phyloP scores from a whole-genome alignment of 345 rosid genomes.

The Raphanus raphanistrum region DNA sequence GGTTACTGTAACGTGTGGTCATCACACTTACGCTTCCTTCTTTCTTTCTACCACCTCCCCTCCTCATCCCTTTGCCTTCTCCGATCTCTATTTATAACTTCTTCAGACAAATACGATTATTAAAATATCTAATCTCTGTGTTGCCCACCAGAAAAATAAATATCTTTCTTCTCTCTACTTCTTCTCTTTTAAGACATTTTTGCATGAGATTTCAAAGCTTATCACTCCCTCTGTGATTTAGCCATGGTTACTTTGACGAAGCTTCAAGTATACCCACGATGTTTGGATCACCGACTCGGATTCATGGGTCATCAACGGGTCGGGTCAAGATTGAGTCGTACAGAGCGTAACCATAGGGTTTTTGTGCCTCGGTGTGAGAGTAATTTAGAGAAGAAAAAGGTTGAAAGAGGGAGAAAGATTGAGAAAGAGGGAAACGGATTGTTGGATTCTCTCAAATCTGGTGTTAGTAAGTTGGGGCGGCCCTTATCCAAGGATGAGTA shows the following conservation, averaged over 20 bases:
- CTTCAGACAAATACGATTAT: conserved; percentile 6
- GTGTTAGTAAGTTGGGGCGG: conserved; percentile 36
- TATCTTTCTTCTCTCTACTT: not conserved
- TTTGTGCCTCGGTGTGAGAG: conserved; percentile 43
- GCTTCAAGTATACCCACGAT: conserved; percentile 54
- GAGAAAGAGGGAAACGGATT: conserved; percentile 50
- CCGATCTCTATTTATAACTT: conserved; percentile 27
- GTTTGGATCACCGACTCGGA: conserved; percentile 37
- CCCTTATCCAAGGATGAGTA: conserved; percentile 48
- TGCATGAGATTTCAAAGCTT: conserved; percentile 39
- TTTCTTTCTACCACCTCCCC: conserved; percentile 9
- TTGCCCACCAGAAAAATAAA: not conserved
- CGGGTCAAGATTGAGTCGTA: conserved; percentile 36
- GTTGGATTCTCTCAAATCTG: conserved; percentile 44
- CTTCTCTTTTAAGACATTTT: conserved; percentile 6
- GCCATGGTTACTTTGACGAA: conserved; percentile 59
- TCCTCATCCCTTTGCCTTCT: conserved; percentile 1
- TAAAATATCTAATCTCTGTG: conserved; percentile 15
- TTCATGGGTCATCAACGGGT: conserved; percentile 42
- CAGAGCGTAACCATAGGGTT: conserved; percentile 56
- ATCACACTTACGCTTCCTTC: conserved; percentile 54
- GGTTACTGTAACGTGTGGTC: conserved; percentile 89
- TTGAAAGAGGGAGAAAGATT: conserved; percentile 31
- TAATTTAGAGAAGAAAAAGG: conserved; percentile 42
- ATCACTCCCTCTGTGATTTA: no score